Conservation (phyloP, 2,329 filamentous ascomycete genomes). For the Diaporthe vaccinii region DNA sequence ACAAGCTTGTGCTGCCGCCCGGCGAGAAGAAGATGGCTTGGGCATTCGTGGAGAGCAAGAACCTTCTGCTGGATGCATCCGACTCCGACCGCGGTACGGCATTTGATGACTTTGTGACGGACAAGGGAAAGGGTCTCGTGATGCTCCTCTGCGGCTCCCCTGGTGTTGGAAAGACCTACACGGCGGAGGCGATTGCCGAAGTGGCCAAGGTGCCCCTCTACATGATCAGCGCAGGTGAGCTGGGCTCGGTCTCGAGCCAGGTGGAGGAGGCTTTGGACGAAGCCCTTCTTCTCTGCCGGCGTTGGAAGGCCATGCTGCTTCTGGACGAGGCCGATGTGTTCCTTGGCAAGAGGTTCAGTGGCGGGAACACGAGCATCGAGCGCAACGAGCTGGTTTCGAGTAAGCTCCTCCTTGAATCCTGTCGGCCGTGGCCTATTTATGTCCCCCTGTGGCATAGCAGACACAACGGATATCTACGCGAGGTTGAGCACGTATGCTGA, state of each 20-base stretch:
- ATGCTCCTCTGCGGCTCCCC: slow-evolving; percentile 30
- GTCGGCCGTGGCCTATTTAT: too few relatives aligned
- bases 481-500: too few relatives aligned
- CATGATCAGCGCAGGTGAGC: slow-evolving; percentile 54
- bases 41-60: slow-evolving; percentile 23
- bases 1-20: slow-evolving; percentile 42
- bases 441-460: too few relatives aligned
- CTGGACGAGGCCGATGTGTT: slow-evolving; percentile 61
- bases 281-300: slow-evolving; percentile 52
- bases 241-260: slow-evolving; percentile 51
- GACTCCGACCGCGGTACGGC: not conserved
- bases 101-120: slow-evolving; percentile 42
- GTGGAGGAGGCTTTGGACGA: slow-evolving; percentile 52
- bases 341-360: slow-evolving; percentile 51
- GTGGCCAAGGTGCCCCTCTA: slow-evolving; percentile 55
- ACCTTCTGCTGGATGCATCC: not conserved
- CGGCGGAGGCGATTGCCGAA: slow-evolving; percentile 52
- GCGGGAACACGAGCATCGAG: slow-evolving; percentile 46
- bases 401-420: too few relatives aligned
- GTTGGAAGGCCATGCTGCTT: slow-evolving; percentile 60
- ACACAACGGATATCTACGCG: too few relatives aligned
- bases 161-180: slow-evolving; percentile 32
- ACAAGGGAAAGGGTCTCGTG: slow-evolving; percentile 41
- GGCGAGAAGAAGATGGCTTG: slow-evolving; percentile 56
- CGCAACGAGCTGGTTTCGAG: slow-evolving; percentile 55